Evolutionary conservation across 306 rosid genomes (phyloP).

Genomic region (Lithocarpus polystachyus): DNA sequence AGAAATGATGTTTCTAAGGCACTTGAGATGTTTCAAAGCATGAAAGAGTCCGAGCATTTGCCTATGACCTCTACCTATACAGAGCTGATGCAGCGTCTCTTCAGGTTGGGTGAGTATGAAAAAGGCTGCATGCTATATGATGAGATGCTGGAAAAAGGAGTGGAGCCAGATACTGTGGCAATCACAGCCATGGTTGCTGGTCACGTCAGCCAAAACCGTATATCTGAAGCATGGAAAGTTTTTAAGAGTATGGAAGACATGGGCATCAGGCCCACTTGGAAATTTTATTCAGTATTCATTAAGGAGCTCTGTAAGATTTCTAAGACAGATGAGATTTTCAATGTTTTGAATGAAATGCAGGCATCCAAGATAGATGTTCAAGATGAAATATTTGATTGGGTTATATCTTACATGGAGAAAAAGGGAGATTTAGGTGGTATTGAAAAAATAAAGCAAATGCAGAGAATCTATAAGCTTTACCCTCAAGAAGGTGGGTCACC

Average conservation of each 20-base stretch:
- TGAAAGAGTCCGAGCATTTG: slow-evolving; percentile 58
- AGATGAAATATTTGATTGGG: slow-evolving; percentile 49
- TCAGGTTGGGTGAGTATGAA: slow-evolving; percentile 44
- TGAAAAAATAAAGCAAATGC: slow-evolving; percentile 63
- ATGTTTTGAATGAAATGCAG: slow-evolving; percentile 64
- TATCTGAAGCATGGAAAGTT: slow-evolving; percentile 65
- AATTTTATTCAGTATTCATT: slow-evolving; percentile 58
- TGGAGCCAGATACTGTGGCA: slow-evolving; percentile 60
- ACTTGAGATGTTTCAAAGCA: slow-evolving; percentile 51
- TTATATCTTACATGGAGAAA: slow-evolving; percentile 51
- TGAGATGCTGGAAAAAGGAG: slow-evolving; percentile 70
- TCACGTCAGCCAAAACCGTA: slow-evolving; percentile 49
- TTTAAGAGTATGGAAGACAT: slow-evolving; percentile 55
- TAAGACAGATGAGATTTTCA: slow-evolving; percentile 59
- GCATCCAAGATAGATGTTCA: slow-evolving; percentile 42
- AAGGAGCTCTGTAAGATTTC: slow-evolving; percentile 82
- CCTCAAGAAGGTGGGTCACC: slow-evolving; percentile 32
- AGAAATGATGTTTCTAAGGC: slow-evolving; percentile 53
- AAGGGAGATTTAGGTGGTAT: slow-evolving; percentile 42
- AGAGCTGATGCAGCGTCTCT: slow-evolving; percentile 71
- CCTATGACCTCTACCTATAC: slow-evolving; percentile 68
- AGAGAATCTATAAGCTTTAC: slow-evolving; percentile 32
- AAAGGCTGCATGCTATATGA: slow-evolving; percentile 65
- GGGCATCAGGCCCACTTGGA: slow-evolving; percentile 63
- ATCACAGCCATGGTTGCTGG: slow-evolving; percentile 86